Base-by-base conservation (phyloP, 768 basidiomycete species). In the Amanita brunnescens region DNA sequence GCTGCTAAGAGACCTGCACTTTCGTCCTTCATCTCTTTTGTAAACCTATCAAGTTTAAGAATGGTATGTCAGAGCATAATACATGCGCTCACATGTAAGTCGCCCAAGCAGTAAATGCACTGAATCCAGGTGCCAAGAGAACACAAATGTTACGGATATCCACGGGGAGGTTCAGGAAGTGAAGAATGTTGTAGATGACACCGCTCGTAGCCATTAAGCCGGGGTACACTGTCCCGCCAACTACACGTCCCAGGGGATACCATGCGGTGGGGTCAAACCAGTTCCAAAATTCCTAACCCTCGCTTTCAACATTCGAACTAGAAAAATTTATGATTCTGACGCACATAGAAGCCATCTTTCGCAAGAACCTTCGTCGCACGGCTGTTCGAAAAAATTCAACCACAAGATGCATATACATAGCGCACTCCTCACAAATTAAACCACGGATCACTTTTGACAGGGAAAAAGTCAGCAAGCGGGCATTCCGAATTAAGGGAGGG, bases 211-310 rank as follows among this genome's bases (percentile, higher is more conserved):
- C 91, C 96, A 98, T 99, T 34, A 98, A 73, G 55, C 96, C 96
- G 14, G 96, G 96, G 64, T 97, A 99, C 60, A 99, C 89, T 12
- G 96, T 99, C 46, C 95, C 95, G 47, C 96, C 96, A 39, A 98
- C 96, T 45, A 96, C 93, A 61, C 96, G 91, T 40, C 96, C 96
- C 0, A 99, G 82, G 9, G 96, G 96, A 61, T 99, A 98, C 96
- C 96, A 99, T 58, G 95, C 95, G 3, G 95, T 96, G 18, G 94
- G 94, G 69, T 99, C 96, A 64, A 99, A 99, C 96, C 96, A 99
- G 64, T 99, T 99, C 96, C 96, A 99, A 71, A 99, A 98, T 83
- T 89, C 95, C 92, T 96, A 55, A 12, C 32, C 9, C 47, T 5
- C 3, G 20, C 23, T 58, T 30, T 51, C 44, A 4, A 9, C 55